phyloP scores from a whole-genome alignment of 768 basidiomycete genomes.

The Filobasidium wieringae region DNA sequence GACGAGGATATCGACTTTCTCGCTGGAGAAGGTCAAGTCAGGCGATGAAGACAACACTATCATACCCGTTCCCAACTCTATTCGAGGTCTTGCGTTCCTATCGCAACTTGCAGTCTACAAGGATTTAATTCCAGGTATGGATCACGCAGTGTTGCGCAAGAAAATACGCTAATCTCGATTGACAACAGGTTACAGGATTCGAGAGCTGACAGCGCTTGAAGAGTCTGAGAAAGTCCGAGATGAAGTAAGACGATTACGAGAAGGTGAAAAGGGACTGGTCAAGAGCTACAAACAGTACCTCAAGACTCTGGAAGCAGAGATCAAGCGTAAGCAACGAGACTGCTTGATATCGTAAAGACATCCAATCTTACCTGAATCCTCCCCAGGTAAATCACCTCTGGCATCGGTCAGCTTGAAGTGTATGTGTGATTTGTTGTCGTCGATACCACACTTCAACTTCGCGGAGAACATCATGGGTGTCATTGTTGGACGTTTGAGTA shows the following conservation, averaged over 20 bases:
- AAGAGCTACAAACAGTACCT: slow-evolving; percentile 79
- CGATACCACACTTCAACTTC: slow-evolving; percentile 94
- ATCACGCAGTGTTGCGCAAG: no score
- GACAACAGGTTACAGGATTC: slow-evolving; percentile 69
- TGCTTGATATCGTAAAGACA: neutral
- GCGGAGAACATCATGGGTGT: slow-evolving; percentile 80
- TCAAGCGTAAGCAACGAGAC: slow-evolving; percentile 54
- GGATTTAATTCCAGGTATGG: slow-evolving; percentile 64
- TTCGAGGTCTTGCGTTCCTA: slow-evolving; percentile 76
- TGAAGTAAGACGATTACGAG: slow-evolving; percentile 74
- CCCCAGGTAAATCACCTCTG: slow-evolving; percentile 29
- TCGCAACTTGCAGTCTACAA: slow-evolving; percentile 90
- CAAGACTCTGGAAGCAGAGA: slow-evolving; percentile 66
- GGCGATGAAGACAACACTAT: slow-evolving; percentile 45
- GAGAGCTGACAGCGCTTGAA: slow-evolving; percentile 76
- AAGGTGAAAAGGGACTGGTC: slow-evolving; percentile 92
- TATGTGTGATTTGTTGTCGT: slow-evolving; percentile 71
- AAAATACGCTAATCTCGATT: neutral
- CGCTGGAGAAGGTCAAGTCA: slow-evolving; percentile 60
- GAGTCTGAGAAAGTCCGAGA: slow-evolving; percentile 88
- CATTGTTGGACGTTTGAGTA: slow-evolving; percentile 68
- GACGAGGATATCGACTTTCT: slow-evolving; percentile 76
- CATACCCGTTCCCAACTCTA: slow-evolving; percentile 62
- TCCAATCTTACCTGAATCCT: neutral
- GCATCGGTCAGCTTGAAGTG: slow-evolving; percentile 62